Conservation (phyloP, 768 basidiomycete genomes). For the Lenzites betulinus region DNA sequence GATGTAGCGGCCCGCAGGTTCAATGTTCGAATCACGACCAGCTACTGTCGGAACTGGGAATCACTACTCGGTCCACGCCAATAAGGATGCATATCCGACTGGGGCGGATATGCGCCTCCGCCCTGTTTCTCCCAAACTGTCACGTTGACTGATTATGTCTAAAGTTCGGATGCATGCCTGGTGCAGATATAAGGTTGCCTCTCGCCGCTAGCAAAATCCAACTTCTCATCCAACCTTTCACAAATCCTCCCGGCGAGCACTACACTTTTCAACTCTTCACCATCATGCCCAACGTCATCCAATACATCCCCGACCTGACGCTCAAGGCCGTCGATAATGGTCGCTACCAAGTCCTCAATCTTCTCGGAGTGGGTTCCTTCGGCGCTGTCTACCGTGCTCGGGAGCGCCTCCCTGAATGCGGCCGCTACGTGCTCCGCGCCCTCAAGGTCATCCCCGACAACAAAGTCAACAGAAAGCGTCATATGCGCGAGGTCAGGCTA, state of each 20-base stretch:
- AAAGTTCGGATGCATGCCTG: neutral
- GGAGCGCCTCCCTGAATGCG: slow-evolving; percentile 35
- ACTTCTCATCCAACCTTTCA: neutral
- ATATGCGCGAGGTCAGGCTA: slow-evolving; percentile 67
- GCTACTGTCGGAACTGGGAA: too few species aligned
- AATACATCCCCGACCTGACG: slow-evolving; percentile 21
- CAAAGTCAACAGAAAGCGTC: slow-evolving; percentile 32
- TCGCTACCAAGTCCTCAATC: slow-evolving; percentile 76
- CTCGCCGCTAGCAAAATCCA: neutral
- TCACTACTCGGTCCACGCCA: too few species aligned
- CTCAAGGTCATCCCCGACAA: slow-evolving; percentile 26
- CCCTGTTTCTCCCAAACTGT: too few species aligned
- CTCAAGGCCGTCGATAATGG: slow-evolving; percentile 66
- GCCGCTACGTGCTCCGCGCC: slow-evolving; percentile 7
- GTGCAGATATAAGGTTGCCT: neutral
- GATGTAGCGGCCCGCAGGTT: too few species aligned
- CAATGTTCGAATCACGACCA: too few species aligned
- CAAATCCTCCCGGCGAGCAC: slow-evolving; percentile 12
- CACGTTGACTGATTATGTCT: too few species aligned
- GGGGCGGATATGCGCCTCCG: too few species aligned
- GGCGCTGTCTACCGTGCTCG: slow-evolving; percentile 91
- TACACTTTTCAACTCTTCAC: neutral
- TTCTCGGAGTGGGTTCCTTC: slow-evolving; percentile 90
- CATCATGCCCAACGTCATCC: slow-evolving; percentile 9
- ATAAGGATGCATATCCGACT: too few species aligned